Conservation (phyloP, 208 protist genomes). For the Trypanosoma cruzi region DNA sequence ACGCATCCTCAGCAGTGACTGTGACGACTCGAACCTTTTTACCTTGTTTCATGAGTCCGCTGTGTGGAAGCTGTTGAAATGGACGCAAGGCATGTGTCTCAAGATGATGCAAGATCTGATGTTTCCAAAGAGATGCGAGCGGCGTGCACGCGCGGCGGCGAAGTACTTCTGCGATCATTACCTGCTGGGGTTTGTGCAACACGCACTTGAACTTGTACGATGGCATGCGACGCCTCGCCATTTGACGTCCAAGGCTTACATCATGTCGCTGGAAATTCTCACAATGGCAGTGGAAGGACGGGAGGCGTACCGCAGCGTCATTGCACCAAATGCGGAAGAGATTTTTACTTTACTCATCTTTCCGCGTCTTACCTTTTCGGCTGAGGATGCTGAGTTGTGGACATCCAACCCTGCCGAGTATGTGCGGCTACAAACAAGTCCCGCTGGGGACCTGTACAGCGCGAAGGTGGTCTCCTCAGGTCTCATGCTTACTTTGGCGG, state of each 20-base stretch:
- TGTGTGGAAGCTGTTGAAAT: slow-evolving; percentile 70
- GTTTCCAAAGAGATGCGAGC: slow-evolving; percentile 63
- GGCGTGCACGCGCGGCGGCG: slow-evolving; percentile 47
- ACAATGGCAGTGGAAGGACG: slow-evolving; percentile 47
- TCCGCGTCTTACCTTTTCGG: slow-evolving; percentile 85
- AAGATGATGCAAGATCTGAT: slow-evolving; percentile 71
- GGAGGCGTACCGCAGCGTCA: slow-evolving; percentile 41
- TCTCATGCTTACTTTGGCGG: slow-evolving; percentile 70
- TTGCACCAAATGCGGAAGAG: slow-evolving; percentile 64
- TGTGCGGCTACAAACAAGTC: slow-evolving; percentile 83
- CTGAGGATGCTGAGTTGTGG: slow-evolving; percentile 87
- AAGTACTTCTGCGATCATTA: slow-evolving; percentile 54
- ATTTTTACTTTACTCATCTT: slow-evolving; percentile 88
- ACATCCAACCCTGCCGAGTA: slow-evolving; percentile 92
- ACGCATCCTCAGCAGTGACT: slow-evolving; percentile 21
- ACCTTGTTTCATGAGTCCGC: slow-evolving; percentile 57
- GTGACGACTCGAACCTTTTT: slow-evolving; percentile 59
- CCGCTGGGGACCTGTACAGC: slow-evolving; percentile 80
- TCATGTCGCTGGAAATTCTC: slow-evolving; percentile 76
- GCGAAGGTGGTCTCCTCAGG: slow-evolving; percentile 70
- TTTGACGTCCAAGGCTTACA: slow-evolving; percentile 87
- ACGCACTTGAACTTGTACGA: slow-evolving; percentile 62
- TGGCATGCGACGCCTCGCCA: slow-evolving; percentile 63
- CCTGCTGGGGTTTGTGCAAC: slow-evolving; percentile 40
- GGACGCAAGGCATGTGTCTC: slow-evolving; percentile 44